A percentile compares a stretch with the other conserved stretches of the same genome.
Evolutionary conservation across 2,329 filamentous ascomycete species (phyloP).

Genomic region (Penicillium sp.): DNA sequence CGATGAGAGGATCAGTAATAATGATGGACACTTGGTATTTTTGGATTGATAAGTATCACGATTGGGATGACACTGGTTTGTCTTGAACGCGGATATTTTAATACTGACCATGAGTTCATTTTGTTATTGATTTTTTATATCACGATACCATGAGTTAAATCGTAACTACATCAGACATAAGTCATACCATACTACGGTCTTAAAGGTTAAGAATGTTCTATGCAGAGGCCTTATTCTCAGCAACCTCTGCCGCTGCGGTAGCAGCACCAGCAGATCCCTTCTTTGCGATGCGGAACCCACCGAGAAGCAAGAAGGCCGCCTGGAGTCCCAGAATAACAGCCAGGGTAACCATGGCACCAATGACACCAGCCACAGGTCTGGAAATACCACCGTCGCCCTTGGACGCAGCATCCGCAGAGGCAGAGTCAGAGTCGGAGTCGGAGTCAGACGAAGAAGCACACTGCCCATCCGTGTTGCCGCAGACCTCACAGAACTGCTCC

Average conservation of each 20-base stretch:
- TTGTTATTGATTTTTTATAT: background rate
- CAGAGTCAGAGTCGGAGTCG: slow-evolving; percentile 31
- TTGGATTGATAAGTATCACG: slow-evolving; percentile 19
- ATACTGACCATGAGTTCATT: background rate
- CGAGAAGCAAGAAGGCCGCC: slow-evolving; percentile 58
- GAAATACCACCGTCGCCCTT: slow-evolving; percentile 59
- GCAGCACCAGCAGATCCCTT: slow-evolving; percentile 46
- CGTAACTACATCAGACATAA: background rate
- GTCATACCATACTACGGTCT: background rate
- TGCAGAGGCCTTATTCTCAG: slow-evolving; percentile 25
- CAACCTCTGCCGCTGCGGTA: slow-evolving; percentile 20
- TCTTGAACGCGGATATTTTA: too few relatives aligned
- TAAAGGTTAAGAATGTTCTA: background rate
- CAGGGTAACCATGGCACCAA: slow-evolving; percentile 72
- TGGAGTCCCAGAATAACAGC: slow-evolving; percentile 65
- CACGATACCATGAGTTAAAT: background rate
- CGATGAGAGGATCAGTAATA: slow-evolving; percentile 47
- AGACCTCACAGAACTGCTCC: slow-evolving; percentile 73
- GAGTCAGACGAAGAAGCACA: slow-evolving; percentile 58
- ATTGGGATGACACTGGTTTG: background rate
- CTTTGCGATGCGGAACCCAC: slow-evolving; percentile 63
- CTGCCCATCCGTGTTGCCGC: slow-evolving; percentile 71
- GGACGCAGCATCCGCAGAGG: slow-evolving; percentile 26
- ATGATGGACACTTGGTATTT: slow-evolving; percentile 41
- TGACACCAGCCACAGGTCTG: slow-evolving; percentile 77